Conservation (phyloP, 306 rosid genomes). For the Myrica gale region DNA sequence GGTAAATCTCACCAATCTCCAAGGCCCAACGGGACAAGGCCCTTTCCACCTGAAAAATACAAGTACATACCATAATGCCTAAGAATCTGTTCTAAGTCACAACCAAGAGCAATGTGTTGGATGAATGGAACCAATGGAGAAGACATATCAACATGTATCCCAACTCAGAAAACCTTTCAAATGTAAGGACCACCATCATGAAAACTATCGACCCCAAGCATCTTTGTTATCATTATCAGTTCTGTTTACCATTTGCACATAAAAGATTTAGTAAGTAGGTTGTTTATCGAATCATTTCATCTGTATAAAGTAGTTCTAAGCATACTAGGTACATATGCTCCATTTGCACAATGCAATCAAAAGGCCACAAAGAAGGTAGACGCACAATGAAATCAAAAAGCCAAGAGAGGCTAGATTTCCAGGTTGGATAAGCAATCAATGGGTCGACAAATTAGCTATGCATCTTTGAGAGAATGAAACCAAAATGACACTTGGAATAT, state of each 20-base stretch:
- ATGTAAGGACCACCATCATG: slow-evolving; percentile 8
- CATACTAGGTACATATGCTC: not conserved
- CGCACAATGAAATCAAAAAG: not conserved
- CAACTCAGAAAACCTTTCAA: slow-evolving; percentile 6
- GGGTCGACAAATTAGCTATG: not conserved
- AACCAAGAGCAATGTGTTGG: not conserved
- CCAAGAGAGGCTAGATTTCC: not conserved
- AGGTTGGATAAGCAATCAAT: not conserved
- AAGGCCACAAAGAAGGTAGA: not conserved
- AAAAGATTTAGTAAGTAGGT: too few species aligned
- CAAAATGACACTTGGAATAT: not conserved
- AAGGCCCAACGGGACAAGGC: slow-evolving; percentile 72
- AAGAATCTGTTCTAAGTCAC: not conserved
- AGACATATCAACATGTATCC: slow-evolving; percentile 9
- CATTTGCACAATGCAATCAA: not conserved
- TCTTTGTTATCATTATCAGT: not conserved
- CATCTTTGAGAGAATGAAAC: not conserved
- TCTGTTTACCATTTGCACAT: too few species aligned
- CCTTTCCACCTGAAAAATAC: slow-evolving; percentile 71
- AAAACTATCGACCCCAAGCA: not conserved
- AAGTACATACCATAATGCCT: slow-evolving; percentile 7
- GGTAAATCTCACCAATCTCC: too few species aligned
- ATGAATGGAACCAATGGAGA: slow-evolving; percentile 5
- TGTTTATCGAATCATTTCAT: too few species aligned
- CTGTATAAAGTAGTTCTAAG: not conserved